Conservation (phyloP, 1,139 yeast genomes). For the Barnettozyma hawaiiensis region DNA sequence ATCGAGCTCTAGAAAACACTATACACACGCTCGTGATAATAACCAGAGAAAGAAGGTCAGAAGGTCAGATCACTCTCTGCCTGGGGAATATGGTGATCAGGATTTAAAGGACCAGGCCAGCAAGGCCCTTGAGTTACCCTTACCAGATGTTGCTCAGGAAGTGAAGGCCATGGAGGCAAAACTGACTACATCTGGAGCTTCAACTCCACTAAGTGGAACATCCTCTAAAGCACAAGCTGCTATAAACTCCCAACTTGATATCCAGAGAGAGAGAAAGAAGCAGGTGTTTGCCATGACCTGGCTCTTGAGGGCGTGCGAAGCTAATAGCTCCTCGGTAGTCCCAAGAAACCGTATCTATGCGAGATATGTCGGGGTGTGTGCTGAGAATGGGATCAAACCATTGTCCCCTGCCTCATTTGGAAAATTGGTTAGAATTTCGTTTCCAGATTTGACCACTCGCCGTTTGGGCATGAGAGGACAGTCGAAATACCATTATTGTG, state of each 20-base stretch:
- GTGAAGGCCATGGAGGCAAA: conserved; percentile 42
- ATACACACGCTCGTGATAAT: conserved; percentile 15
- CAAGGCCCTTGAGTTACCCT: conserved; percentile 37
- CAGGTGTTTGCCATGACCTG: conserved; percentile 82
- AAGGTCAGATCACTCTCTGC: conserved; percentile 34
- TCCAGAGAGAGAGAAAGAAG: conserved; percentile 52
- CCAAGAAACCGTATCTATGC: conserved; percentile 83
- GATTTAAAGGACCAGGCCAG: conserved; percentile 48
- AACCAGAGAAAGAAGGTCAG: conserved; percentile 31
- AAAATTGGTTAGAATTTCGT: conserved; percentile 66
- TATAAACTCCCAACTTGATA: conserved; percentile 18
- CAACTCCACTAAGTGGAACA: conserved; percentile 14
- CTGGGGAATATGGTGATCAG: conserved; percentile 41
- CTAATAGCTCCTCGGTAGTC: conserved; percentile 63
- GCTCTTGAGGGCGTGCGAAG: conserved; percentile 65
- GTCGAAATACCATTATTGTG: conserved; percentile 88
- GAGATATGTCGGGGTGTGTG: conserved; percentile 69
- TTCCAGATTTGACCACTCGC: conserved; percentile 73
- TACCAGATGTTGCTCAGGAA: conserved; percentile 46
- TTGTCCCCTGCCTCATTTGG: conserved; percentile 87
- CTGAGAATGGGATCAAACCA: conserved; percentile 60
- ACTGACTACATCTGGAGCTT: conserved; percentile 12
- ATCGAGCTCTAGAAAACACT: conserved; percentile 9
- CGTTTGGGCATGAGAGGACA: conserved; percentile 87
- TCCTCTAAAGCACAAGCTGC: conserved; percentile 5